Evolutionary conservation across 179 eudicot genomes (phyloP).

Genomic region (Heliamphora pulchella): DNA sequence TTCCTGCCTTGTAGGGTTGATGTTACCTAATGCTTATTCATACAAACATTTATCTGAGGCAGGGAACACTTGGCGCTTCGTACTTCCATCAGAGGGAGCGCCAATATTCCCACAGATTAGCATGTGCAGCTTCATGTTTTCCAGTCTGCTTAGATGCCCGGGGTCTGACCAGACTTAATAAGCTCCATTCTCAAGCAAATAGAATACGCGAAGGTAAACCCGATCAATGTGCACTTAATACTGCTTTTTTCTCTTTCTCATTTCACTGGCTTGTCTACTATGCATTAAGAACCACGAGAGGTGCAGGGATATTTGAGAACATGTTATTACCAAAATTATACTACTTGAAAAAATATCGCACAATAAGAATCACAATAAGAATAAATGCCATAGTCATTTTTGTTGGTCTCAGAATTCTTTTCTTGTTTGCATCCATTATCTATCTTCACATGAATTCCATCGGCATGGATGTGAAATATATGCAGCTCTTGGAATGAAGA

Average conservation of each 20-base stretch:
- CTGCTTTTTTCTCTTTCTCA: not conserved
- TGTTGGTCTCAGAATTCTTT: not conserved
- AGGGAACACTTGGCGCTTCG: constrained; percentile 29
- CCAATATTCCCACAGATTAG: constrained; percentile 24
- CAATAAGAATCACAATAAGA: not conserved
- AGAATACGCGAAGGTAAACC: constrained; percentile 19
- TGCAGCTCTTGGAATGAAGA: not conserved
- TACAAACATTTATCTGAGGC: constrained; percentile 31
- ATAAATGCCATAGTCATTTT: not conserved
- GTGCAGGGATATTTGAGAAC: not conserved
- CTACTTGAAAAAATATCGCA: not conserved
- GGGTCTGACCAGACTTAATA: constrained; percentile 20
- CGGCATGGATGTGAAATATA: not conserved
- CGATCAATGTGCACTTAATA: not conserved
- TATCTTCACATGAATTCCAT: not conserved
- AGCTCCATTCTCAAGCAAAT: constrained; percentile 23
- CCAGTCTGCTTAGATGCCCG: constrained; percentile 27
- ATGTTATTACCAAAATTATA: not conserved
- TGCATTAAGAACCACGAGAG: not conserved
- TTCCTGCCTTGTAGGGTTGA: constrained; percentile 25
- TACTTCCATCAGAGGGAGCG: constrained; percentile 25
- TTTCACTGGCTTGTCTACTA: not conserved
- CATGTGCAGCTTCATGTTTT: constrained; percentile 27
- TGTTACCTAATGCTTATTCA: constrained; percentile 35
- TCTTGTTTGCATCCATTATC: not conserved